These are phyloP conservation scores for Linderniella brevidens DNA, from an alignment of 257 asterid genomes.

Conservation along the genomic window DNA sequence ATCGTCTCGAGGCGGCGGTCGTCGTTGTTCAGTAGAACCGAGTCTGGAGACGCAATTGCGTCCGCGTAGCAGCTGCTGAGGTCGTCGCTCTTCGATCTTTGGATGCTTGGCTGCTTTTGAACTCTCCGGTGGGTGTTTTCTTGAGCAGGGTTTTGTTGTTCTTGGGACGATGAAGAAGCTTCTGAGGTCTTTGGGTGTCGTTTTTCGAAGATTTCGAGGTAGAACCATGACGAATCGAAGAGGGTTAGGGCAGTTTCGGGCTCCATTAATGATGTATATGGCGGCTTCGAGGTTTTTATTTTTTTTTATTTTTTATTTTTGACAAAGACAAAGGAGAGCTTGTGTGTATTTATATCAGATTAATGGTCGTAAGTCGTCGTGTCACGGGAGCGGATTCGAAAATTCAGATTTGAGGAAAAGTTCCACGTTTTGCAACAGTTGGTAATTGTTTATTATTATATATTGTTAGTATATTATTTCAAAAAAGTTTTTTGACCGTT, in stretches of 20 bases:
- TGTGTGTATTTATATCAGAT: no score
- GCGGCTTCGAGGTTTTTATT: no score
- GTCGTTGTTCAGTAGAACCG: constrained; percentile 10
- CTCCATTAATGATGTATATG: constrained; percentile 30
- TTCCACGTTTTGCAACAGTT: no score
- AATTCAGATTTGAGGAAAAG: no score
- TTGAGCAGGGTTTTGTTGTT: constrained; percentile 1
- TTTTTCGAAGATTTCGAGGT: constrained; percentile 12
- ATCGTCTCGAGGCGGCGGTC: constrained; percentile 20
- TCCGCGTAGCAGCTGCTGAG: constrained; percentile 1
- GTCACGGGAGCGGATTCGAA: no score
- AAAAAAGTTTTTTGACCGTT: no score
- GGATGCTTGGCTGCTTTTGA: constrained; percentile 12
- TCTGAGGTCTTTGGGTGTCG: constrained; percentile 1
- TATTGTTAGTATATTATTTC: no score
- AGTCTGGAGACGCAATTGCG: constrained; percentile 14
- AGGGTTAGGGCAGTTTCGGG: constrained; percentile 36
- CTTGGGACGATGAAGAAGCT: constrained; percentile 1
- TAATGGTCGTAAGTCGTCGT: no score
- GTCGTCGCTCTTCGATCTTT: constrained; percentile 31
- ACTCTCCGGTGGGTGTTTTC: constrained; percentile 6
- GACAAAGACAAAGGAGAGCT: no score
- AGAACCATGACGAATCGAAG: constrained; percentile 49
- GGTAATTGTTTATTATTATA: no score
- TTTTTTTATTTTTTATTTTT: no score